phyloP scores from a whole-genome alignment of 1,284 basidiomycete species.

The Clitocybe nebularis region DNA sequence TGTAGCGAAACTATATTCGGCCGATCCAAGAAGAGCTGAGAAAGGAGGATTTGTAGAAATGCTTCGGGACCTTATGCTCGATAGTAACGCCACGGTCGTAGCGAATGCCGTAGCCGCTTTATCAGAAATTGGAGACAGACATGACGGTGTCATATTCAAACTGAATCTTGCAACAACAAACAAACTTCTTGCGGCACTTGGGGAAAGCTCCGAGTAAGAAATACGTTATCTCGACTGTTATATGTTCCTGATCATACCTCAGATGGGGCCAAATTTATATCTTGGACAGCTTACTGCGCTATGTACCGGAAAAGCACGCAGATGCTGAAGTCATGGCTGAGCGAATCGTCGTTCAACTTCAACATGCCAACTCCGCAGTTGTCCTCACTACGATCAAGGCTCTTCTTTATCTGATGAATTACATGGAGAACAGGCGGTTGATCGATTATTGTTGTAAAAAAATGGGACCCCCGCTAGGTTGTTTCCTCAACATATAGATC shows the following conservation, averaged over 20 bases:
- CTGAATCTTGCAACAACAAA: slow-evolving; percentile 81
- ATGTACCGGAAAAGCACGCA: slow-evolving; percentile 81
- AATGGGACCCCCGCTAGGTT: slow-evolving; percentile 94
- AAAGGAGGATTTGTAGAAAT: slow-evolving; percentile 81
- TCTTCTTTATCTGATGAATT: slow-evolving; percentile 97
- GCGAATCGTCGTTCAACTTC: slow-evolving; percentile 86
- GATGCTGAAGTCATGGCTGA: slow-evolving; percentile 96
- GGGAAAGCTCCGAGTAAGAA: slow-evolving; percentile 88
- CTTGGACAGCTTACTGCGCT: slow-evolving; percentile 90
- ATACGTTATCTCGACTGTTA: slow-evolving; percentile 10
- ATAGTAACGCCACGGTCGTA: slow-evolving; percentile 92
- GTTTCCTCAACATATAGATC: slow-evolving; percentile 19
- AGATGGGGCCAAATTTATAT: slow-evolving; percentile 99
- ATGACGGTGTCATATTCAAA: slow-evolving; percentile 86
- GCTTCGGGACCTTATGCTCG: slow-evolving; percentile 86
- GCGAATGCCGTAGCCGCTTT: slow-evolving; percentile 94
- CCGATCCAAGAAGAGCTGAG: slow-evolving; percentile 83
- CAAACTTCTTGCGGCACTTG: slow-evolving; percentile 80
- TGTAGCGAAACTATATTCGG: slow-evolving; percentile 87
- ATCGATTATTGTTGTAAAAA: slow-evolving; percentile 93
- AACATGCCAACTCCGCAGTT: slow-evolving; percentile 94
- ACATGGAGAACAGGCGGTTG: slow-evolving; percentile 87
- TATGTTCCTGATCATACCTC: slow-evolving; percentile 1
- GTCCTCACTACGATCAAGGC: slow-evolving; percentile 94
- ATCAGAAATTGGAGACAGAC: slow-evolving; percentile 86